Conservation (phyloP, 306 rosid species). For the Senna tora region DNA sequence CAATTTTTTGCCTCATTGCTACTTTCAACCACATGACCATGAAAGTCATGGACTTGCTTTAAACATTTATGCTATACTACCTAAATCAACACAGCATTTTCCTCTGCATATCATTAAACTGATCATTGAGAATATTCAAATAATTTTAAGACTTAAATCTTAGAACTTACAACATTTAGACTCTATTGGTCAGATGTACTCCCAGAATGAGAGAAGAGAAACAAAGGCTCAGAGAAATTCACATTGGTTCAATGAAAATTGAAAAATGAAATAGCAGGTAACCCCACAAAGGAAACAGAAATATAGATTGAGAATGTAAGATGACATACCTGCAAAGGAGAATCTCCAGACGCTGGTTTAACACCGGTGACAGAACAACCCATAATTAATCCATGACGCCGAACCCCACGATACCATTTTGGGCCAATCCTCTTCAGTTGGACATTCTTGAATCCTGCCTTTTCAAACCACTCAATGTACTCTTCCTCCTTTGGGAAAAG, state of each 20-base stretch:
- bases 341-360: constrained; percentile 72
- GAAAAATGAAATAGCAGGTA: constrained; percentile 4
- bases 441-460: constrained; percentile 67
- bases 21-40: background rate
- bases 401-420: constrained; percentile 78
- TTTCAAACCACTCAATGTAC: constrained; percentile 67
- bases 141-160: background rate
- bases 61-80: too few relatives aligned
- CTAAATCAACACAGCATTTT: too few relatives aligned
- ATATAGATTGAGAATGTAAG: background rate
- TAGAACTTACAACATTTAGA: background rate
- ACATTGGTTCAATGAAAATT: background rate
- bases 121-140: background rate
- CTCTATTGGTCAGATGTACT: background rate
- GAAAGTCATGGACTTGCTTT: background rate
- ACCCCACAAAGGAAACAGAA: background rate
- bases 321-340: constrained; percentile 61
- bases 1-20: background rate
- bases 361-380: constrained; percentile 79
- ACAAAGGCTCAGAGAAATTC: background rate
- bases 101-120: background rate
- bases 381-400: constrained; percentile 75
- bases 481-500: constrained; percentile 80
- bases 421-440: constrained; percentile 74
- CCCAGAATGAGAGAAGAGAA: background rate